These are phyloP conservation scores for Dryadomyces quercivorus DNA, from an alignment of 2,329 filamentous ascomycete species.

Conservation along the genomic window DNA sequence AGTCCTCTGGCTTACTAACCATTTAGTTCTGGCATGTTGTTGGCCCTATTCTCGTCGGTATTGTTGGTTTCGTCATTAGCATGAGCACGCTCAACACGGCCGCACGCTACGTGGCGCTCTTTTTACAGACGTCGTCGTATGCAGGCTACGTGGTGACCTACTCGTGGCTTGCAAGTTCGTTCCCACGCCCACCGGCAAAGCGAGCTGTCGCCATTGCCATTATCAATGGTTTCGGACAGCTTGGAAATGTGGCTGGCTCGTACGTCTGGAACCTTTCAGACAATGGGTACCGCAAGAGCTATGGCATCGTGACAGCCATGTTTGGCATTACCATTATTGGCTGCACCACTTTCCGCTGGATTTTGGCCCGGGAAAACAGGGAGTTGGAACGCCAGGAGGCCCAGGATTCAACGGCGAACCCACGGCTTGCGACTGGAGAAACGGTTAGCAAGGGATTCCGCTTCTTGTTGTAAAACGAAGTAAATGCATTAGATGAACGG, in stretches of 20 bases:
- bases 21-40: conserved; percentile 55
- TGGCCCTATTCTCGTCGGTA: conserved; percentile 46
- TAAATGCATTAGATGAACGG: too few species aligned
- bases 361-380: conserved; percentile 35
- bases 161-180: conserved; percentile 64
- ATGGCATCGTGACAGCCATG: conserved; percentile 35
- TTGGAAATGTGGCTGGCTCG: conserved; percentile 52
- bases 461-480: neutral
- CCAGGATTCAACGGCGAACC: neutral
- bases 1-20: neutral
- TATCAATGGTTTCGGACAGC: conserved; percentile 63
- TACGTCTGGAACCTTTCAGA: conserved; percentile 54
- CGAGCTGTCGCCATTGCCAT: conserved; percentile 56
- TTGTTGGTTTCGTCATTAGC: conserved; percentile 55
- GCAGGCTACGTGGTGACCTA: conserved; percentile 55
- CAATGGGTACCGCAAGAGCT: conserved; percentile 33
- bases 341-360: conserved; percentile 34
- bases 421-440: neutral
- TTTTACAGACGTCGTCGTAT: conserved; percentile 43
- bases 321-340: conserved; percentile 53
- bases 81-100: conserved; percentile 47
- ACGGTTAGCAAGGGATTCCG: neutral
- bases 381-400: neutral
- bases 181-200: conserved; percentile 66
- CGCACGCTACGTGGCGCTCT: conserved; percentile 57